Base-by-base conservation (phyloP, 163 green algal genomes). In the Scenedesmus sp. region DNA sequence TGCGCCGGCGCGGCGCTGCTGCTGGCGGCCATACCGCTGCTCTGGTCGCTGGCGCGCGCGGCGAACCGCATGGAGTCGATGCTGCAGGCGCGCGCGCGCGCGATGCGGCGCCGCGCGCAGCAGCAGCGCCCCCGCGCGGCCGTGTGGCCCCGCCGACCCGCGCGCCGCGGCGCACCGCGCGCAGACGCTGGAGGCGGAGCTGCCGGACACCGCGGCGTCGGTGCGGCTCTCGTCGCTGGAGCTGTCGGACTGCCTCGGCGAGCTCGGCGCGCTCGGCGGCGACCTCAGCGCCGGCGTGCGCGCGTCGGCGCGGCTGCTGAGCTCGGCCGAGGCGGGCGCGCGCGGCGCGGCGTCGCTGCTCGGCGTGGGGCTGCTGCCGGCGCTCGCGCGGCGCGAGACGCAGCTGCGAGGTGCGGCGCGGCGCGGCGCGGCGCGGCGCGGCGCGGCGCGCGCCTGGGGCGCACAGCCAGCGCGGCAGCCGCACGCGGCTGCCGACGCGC, bases 1-100 rank as follows among this genome's bases (percentile, higher is more conserved):
- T 81, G 74, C 45, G 74, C 74, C n/a, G 74, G 45, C 42, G 74
- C 74, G 14, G 74, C 63, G 20, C 14, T 75, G 26, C 74, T 81
- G 26, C 26, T 81, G 11, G 62, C 74, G 26, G 51, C 63, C 34
- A 81, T 81, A 20, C 74, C 74, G 4, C 33, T 75, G 33, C 62
- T 81, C 2, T 74, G 63, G 62, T 73, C 74, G 10, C 18, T 74
- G 48, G 53, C 74, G 14, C 47, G 63, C 20, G 53, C 74, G n/a
- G 58, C 74, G 26, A 64, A 81, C 51, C 62, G 63, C 18, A 74
- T 74, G 60, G 74, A 81, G 34, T 60, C 54, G 13, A 58, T 81
- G 63, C 63, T 81, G 34, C 74, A 65, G 51, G 74, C 69, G 28
- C 26, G 60, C 4, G 57, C 9, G 17, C 28, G 57, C 7, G n/a